Conservation (phyloP, 441 rosid genomes). For the Metrosideros polymorpha region DNA sequence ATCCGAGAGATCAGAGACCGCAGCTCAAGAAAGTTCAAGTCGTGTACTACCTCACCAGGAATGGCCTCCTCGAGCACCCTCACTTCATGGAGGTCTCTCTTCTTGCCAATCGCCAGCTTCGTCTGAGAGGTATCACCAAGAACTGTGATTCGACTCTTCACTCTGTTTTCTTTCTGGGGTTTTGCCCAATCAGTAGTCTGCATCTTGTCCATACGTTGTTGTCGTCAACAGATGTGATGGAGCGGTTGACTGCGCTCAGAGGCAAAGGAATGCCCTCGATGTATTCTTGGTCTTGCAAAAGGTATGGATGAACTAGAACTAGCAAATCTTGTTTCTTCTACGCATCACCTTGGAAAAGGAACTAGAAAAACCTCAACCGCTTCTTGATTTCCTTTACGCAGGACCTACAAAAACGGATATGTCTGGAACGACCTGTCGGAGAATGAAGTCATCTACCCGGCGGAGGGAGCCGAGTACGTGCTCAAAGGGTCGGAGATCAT, state of each 20-base stretch:
- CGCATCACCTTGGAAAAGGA: no score
- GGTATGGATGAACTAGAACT: constrained; percentile 25
- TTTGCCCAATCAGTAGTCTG: not conserved
- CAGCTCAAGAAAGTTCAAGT: constrained; percentile 48
- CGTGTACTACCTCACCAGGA: constrained; percentile 76
- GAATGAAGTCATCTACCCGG: constrained; percentile 57
- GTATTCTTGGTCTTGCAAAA: constrained; percentile 94
- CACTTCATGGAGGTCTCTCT: constrained; percentile 73
- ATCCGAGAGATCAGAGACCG: not conserved
- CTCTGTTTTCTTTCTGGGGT: not conserved
- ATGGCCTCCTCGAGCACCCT: constrained; percentile 91
- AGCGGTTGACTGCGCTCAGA: constrained; percentile 56
- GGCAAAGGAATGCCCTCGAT: constrained; percentile 77
- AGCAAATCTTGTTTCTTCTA: not conserved
- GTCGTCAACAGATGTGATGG: constrained; percentile 41
- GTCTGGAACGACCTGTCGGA: constrained; percentile 89
- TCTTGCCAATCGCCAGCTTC: constrained; percentile 63
- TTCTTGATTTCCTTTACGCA: constrained; percentile 1
- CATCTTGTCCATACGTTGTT: not conserved
- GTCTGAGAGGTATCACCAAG: constrained; percentile 47
- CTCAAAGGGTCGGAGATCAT: constrained; percentile 88
- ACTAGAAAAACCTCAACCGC: not conserved
- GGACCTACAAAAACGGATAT: constrained; percentile 87
- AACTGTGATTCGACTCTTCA: not conserved
- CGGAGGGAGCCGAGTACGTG: constrained; percentile 77